phyloP scores from a whole-genome alignment of 2,329 filamentous ascomycete species.

The Fusarium nematophilum region DNA sequence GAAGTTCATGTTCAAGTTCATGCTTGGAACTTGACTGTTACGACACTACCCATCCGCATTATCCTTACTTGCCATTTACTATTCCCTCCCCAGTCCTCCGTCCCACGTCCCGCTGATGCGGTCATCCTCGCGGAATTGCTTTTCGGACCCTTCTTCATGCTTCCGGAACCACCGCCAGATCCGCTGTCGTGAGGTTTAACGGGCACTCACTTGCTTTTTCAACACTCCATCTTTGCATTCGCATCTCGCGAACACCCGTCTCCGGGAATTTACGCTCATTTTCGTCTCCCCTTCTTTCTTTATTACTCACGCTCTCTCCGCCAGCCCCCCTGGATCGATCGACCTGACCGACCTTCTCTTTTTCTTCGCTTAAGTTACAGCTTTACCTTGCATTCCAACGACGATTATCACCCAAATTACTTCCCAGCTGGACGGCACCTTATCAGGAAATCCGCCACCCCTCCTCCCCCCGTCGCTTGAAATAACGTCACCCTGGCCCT shows the following conservation, averaged over 20 bases:
- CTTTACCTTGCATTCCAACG: constrained; percentile 13
- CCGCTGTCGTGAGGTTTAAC: constrained; percentile 25
- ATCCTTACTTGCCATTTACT: constrained; percentile 6
- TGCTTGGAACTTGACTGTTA: constrained; percentile 22
- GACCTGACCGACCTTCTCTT: background rate
- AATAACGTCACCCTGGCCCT: constrained; percentile 42
- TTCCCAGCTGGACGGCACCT: constrained; percentile 30
- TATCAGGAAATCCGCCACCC: constrained; percentile 32
- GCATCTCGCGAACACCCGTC: constrained; percentile 20
- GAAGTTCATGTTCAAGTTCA: constrained; percentile 22
- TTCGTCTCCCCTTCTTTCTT: constrained; percentile 7
- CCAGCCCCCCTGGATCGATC: constrained; percentile 7
- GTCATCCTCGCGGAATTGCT: constrained; percentile 7
- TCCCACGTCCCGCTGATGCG: constrained; percentile 6
- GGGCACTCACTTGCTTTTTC: constrained; percentile 31
- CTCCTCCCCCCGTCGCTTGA: constrained; percentile 13
- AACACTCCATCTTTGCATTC: constrained; percentile 30
- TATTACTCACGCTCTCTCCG: background rate
- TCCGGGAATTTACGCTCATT: constrained; percentile 31
- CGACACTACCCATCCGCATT: constrained; percentile 19
- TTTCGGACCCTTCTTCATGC: constrained; percentile 2
- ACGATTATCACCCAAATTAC: constrained; percentile 19
- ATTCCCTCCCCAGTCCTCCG: constrained; percentile 2
- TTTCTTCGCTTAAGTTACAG: background rate
- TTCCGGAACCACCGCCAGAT: constrained; percentile 7